phyloP scores from a whole-genome alignment of 805 yeast species.

The Starmerella davenportii region DNA sequence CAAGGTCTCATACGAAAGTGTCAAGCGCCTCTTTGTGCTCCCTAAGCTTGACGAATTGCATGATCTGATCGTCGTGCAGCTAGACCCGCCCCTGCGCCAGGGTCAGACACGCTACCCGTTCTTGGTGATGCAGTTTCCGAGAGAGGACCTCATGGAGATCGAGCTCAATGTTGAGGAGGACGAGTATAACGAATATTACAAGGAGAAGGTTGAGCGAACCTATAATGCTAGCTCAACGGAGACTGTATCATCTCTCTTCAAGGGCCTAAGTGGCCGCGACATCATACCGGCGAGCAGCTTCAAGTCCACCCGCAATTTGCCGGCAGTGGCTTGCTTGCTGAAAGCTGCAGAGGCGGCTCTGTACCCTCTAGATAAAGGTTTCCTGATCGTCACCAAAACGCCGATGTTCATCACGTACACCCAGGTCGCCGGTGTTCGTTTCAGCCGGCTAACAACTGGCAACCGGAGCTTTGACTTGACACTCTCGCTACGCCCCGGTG shows the following conservation, averaged over 20 bases:
- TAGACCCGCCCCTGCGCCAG: constrained; percentile 93
- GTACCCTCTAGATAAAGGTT: constrained; percentile 81
- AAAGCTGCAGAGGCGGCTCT: constrained; percentile 91
- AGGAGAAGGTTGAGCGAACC: constrained; percentile 41
- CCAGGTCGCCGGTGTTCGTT: constrained; percentile 57
- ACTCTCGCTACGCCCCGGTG: constrained; percentile 44
- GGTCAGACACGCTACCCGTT: constrained; percentile 96
- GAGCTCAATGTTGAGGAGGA: constrained; percentile 72
- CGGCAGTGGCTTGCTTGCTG: constrained; percentile 79
- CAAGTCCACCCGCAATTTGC: constrained; percentile 55
- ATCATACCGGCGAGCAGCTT: constrained; percentile 63
- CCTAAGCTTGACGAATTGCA: constrained; percentile 92
- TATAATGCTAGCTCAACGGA: constrained; percentile 74
- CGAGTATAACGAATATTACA: constrained; percentile 59
- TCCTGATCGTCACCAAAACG: constrained; percentile 83
- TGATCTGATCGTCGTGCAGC: constrained; percentile 70
- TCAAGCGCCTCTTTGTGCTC: constrained; percentile 75
- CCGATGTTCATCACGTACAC: constrained; percentile 77
- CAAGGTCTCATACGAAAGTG: constrained; percentile 75
- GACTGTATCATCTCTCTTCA: constrained; percentile 72
- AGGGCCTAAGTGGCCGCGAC: constrained; percentile 77
- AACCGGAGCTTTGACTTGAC: constrained; percentile 86
- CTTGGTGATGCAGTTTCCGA: constrained; percentile 70
- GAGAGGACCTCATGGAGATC: constrained; percentile 80
- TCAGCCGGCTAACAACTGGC: constrained; percentile 62